Evolutionary conservation across 352 stramenopile species (phyloP).

Genomic region (Phytophthora pini): DNA sequence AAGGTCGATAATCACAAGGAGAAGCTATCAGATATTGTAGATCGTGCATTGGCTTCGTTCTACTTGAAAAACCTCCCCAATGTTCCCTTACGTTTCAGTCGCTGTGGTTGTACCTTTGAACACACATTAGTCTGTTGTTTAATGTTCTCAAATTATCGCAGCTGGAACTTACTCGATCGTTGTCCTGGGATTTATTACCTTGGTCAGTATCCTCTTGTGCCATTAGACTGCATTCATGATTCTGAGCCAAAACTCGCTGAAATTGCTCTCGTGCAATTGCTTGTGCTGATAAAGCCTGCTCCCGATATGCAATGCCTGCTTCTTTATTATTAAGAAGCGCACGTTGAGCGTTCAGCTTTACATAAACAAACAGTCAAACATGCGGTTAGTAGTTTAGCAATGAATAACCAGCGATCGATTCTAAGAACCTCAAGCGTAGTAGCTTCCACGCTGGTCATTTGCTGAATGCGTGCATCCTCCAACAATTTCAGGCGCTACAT

Average conservation of each 20-base stretch:
- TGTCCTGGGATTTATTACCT: too few relatives aligned
- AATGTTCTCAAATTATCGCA: background rate
- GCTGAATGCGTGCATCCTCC: slow-evolving; percentile 1
- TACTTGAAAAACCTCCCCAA: slow-evolving; percentile 24
- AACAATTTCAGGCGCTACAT: slow-evolving; percentile 11
- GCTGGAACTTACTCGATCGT: background rate
- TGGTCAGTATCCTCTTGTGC: slow-evolving; percentile 19
- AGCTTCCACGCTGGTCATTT: slow-evolving; percentile 13
- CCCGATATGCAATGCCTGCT: slow-evolving; percentile 4
- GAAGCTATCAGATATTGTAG: too few relatives aligned
- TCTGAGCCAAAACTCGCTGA: slow-evolving; percentile 6
- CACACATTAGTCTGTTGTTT: background rate
- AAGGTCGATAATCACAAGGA: background rate
- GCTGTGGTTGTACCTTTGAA: slow-evolving; percentile 11
- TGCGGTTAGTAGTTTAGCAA: background rate
- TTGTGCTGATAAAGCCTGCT: slow-evolving; percentile 7
- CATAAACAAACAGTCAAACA: background rate
- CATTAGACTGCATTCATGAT: slow-evolving; percentile 23
- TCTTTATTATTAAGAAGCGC: slow-evolving; percentile 13
- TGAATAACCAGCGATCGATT: background rate
- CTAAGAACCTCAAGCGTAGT: slow-evolving; percentile 8
- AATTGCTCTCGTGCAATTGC: slow-evolving; percentile 8
- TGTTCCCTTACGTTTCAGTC: slow-evolving; percentile 38
- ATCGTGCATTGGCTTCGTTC: background rate
- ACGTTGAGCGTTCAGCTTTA: slow-evolving; percentile 9